These are phyloP conservation scores for Penicillium tannophilum DNA, from an alignment of 495 filamentous ascomycete genomes.

Conservation along the genomic window DNA sequence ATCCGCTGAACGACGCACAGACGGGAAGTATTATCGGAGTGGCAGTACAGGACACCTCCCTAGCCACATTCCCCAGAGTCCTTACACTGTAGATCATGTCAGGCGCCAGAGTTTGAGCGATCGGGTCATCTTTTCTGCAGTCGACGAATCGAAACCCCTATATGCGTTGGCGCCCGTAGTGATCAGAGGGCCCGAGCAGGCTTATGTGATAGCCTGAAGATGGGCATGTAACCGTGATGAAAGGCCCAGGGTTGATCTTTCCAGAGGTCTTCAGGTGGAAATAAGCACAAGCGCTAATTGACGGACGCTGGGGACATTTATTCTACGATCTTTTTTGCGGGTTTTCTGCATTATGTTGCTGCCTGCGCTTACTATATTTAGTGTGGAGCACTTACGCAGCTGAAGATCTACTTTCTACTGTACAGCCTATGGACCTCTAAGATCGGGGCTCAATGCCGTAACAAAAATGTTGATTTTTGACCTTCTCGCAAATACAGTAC, in stretches of 20 bases:
- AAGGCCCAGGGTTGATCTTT: neutral
- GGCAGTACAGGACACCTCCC: neutral
- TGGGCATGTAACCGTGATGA: neutral
- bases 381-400: neutral
- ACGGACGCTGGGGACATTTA: neutral
- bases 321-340: neutral
- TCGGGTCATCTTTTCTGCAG: neutral
- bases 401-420: neutral
- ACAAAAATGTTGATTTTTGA: neutral
- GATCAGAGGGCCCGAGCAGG: neutral
- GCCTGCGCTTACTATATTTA: conserved; percentile 10
- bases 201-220: neutral
- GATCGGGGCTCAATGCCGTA: neutral
- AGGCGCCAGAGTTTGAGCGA: neutral
- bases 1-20: neutral
- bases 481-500: too few relatives aligned
- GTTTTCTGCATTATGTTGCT: conserved; percentile 10
- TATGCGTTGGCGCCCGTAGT: neutral
- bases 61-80: conserved; percentile 1
- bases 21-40: neutral
- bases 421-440: neutral
- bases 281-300: neutral
- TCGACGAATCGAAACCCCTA: neutral
- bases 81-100: neutral
- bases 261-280: neutral